Evolutionary conservation across 1,139 yeast species (phyloP), one percentile per base, ranked within the genome.

Genomic region (Magnusiomyces magnusii): DNA sequence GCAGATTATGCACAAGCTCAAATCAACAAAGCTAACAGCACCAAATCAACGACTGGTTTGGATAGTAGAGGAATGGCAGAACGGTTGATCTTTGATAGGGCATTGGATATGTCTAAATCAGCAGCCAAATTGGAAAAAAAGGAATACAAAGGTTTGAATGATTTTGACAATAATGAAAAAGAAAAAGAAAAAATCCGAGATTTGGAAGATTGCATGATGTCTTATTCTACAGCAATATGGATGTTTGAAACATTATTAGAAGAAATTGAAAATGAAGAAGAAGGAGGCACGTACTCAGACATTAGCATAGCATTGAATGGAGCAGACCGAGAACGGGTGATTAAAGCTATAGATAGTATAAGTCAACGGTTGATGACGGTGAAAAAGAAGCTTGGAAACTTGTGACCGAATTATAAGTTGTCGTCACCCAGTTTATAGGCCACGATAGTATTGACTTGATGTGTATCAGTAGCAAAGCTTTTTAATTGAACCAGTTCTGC

Each of bases 161-260:
- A 31, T 31, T 7, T 31, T 7, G 36, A 31, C 36, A 31, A 31
- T 31, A 31, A 31, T 31, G 44, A 39, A n/a, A 3, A n/a, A 10
- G 5, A 39, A 39, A 9, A 39, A n/a, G 19, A n/a, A 23, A 19
- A 44, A 5, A n/a, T 17, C 28, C 89, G 84, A 61, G 92, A 87
- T 69, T 75, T 88, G 58, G 79, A 80, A 55, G 90, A 87, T 9
- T 92, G 97, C 73, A 96, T 91, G 72, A 74, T 87, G 63, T 87
- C 93, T 2, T 93, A 93, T 70, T 89, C 95, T 10, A 88, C 97
- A 0, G 87, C 97, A 0, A 82, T 92, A 60, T 92, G 97, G 97
- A 89, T 93, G 97, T 75, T 93, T 66, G 95, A 90, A 69, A 90
- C 96, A 0, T 75, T 92, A 51, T 73, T 91, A 55, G 91, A 86